Evolutionary conservation across 1,284 basidiomycete genomes (phyloP).

Genomic region (Fistulinella cinereoalba): DNA sequence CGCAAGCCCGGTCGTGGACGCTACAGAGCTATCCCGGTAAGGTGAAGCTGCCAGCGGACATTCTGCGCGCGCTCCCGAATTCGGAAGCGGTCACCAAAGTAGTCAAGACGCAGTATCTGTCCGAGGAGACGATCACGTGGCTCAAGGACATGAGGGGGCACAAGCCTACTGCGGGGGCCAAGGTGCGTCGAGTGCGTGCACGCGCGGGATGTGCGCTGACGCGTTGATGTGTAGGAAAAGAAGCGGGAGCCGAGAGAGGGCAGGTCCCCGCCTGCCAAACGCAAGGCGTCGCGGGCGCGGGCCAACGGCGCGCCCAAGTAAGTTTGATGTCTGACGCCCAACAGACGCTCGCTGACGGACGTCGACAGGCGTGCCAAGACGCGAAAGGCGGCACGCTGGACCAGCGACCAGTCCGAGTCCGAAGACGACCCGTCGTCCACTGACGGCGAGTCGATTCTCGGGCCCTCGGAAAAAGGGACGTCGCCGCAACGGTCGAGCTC

Average conservation of each 20-base stretch:
- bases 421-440: slow-evolving; percentile 35
- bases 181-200: slow-evolving; percentile 13
- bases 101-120: slow-evolving; percentile 61
- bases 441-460: slow-evolving; percentile 26
- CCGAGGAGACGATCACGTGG: slow-evolving; percentile 56
- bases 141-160: slow-evolving; percentile 41
- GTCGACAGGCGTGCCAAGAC: slow-evolving; percentile 32
- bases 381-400: slow-evolving; percentile 31
- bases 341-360: slow-evolving; percentile 9
- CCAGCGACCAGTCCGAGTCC: slow-evolving; percentile 36
- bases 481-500: slow-evolving; percentile 30
- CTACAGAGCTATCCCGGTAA: slow-evolving; percentile 80
- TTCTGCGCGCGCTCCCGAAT: slow-evolving; percentile 66
- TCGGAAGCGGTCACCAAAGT: slow-evolving; percentile 65
- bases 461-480: slow-evolving; percentile 28
- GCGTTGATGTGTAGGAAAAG: slow-evolving; percentile 29
- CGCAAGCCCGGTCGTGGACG: slow-evolving; percentile 70
- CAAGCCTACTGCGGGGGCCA: slow-evolving; percentile 16
- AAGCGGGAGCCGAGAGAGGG: slow-evolving; percentile 32
- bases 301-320: slow-evolving; percentile 43
- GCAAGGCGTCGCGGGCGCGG: slow-evolving; percentile 40
- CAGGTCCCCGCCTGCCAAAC: slow-evolving; percentile 38
- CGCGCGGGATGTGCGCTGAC: slow-evolving; percentile 3
- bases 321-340: slow-evolving; percentile 12
- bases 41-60: slow-evolving; percentile 78